Base-by-base conservation (phyloP, 345 rosid genomes). In the Excoecaria cochinchinensis region DNA sequence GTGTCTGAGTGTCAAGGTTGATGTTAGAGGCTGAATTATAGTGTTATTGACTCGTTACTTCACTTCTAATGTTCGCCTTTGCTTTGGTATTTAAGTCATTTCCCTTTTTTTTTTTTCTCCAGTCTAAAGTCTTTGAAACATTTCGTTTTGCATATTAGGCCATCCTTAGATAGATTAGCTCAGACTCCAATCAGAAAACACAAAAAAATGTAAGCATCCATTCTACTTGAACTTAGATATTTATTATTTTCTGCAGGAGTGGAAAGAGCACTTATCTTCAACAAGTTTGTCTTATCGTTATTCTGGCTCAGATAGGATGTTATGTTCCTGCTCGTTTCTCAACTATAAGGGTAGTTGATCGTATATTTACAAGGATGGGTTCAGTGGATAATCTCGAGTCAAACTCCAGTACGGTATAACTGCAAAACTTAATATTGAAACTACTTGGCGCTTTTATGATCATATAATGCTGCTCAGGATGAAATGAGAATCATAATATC, bases 251-350 rank as follows among this genome's bases (percentile, higher is more conserved):
- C 68, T 74, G 78, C 87, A 95, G 99, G 98, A 95, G 99, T 63
- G 97, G 97, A 78, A 95, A 95, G 92, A 95, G 99, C 89, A 92
- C 99, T 79, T 95, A 95, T 83, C 97, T 92, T 81, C 98, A 95
- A 82, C 98, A 95, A 83, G 87, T 95, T 80, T 95, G 98, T 74
- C 92, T 91, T 69, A 87, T 91, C 61, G 88, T 95, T 68, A 95
- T 95, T 82, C 91, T 95, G 77, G 97, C 98, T 80, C 99, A 95
- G 83, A 91, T 95, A 57, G 98, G 99, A 72, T 95, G 94, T 84
- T 95, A 92, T 78, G 90, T 95, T 82, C 98, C 97, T 71, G 94
- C 98, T 82, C 88, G 88, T 76, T 95, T 91, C 80, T 79, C 95
- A 76, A 87, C 94, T 60, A 85, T 91, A 77, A 90, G 95, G 84